Conservation (phyloP, 1,284 basidiomycete species). For the Cryptococcus sp. region DNA sequence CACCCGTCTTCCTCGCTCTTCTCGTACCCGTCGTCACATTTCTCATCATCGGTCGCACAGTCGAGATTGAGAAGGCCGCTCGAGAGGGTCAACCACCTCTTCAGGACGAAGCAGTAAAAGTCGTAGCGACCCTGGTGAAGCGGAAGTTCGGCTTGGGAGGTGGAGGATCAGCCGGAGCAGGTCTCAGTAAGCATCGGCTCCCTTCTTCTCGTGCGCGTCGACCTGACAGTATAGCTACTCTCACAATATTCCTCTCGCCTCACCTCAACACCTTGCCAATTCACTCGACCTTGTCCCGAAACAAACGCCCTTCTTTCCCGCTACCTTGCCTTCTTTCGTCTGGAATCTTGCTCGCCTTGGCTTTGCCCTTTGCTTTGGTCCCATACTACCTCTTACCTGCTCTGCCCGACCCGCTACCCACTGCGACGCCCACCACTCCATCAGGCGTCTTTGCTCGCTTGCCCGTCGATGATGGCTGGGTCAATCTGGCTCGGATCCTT, state of each 20-base stretch:
- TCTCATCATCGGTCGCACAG: constrained; percentile 43
- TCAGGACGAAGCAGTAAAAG: constrained; percentile 5
- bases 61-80: constrained; percentile 39
- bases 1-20: constrained; percentile 29
- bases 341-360: constrained; percentile 31
- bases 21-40: constrained; percentile 42
- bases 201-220: too few relatives aligned
- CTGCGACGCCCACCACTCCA: constrained; percentile 15
- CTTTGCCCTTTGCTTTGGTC: constrained; percentile 44
- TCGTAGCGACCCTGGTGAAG: constrained; percentile 9
- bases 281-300: constrained; percentile 36
- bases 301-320: constrained; percentile 35
- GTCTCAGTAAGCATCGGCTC: constrained; percentile 38
- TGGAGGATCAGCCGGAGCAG: constrained; percentile 33
- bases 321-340: constrained; percentile 38
- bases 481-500: constrained; percentile 42
- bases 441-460: constrained; percentile 35
- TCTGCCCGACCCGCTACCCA: constrained; percentile 1
- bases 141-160: constrained; percentile 27
- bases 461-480: constrained; percentile 40
- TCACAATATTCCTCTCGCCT: constrained; percentile 44
- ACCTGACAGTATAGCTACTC: too few relatives aligned
- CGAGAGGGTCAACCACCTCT: constrained; percentile 36
- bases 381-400: constrained; percentile 46
- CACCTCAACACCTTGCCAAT: constrained; percentile 45